phyloP scores from a whole-genome alignment of 2,329 filamentous ascomycete genomes.

The Rutstroemia sp. region DNA sequence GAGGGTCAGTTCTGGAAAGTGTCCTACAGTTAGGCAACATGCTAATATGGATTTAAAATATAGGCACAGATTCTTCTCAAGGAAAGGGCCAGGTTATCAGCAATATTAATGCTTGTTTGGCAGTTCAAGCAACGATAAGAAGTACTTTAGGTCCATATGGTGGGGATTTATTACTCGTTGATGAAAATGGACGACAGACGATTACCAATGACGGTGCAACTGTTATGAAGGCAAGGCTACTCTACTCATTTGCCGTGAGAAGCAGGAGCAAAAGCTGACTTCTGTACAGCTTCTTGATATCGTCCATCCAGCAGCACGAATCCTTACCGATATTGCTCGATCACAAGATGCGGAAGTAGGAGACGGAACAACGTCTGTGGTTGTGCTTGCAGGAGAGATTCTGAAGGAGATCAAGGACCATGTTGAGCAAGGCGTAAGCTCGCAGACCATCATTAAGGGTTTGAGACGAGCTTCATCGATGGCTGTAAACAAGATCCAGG shows the following conservation, averaged over 20 bases:
- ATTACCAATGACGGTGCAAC: conserved; percentile 99
- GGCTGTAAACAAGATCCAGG: conserved; percentile 98
- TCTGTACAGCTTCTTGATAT: conserved; percentile 79
- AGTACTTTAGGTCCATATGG: conserved; percentile 94
- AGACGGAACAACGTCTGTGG: conserved; percentile 95
- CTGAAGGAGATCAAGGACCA: conserved; percentile 94
- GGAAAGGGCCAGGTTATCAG: conserved; percentile 94
- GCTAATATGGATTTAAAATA: conserved; percentile 16
- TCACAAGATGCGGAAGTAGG: conserved; percentile 99
- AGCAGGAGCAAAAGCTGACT: conserved; percentile 12
- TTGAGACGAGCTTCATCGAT: conserved; percentile 79
- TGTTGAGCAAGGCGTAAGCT: conserved; percentile 94
- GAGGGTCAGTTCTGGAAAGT: conserved; percentile 61
- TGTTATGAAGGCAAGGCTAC: conserved; percentile 78
- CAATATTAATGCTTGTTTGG: conserved; percentile 97
- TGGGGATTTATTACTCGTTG: conserved; percentile 91
- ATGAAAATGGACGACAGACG: conserved; percentile 90
- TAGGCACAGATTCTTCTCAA: conserved; percentile 95
- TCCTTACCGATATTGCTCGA: conserved; percentile 95
- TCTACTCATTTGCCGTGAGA: background rate
- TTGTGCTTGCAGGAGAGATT: conserved; percentile 95
- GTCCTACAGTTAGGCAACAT: conserved; percentile 3
- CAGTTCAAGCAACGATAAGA: conserved; percentile 93
- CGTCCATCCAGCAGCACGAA: conserved; percentile 91
- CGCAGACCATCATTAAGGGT: conserved; percentile 96